Evolutionary conservation across 257 asterid genomes (phyloP), one percentile per base, ranked within the genome.

Genomic region (Gentiana macrophylla): DNA sequence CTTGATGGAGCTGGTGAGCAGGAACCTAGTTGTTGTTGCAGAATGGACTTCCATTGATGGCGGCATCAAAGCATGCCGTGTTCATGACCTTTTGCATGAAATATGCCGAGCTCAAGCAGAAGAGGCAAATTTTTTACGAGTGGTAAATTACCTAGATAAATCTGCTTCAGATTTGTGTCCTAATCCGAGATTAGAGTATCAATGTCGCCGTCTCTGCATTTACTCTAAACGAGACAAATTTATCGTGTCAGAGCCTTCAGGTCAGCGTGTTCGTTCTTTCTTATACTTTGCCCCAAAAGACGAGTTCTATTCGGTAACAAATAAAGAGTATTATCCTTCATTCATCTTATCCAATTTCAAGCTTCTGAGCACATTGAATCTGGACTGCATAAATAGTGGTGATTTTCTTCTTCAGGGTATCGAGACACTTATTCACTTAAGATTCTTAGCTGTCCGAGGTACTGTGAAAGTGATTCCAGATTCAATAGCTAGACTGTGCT

Each of bases 401-500:
- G 37, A 3, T 4, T 32, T 3, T 6, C 49, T 49, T 7, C 55
- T 53, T 11, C 32, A 15, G 4, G 36, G 38, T 53, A 43, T 52
- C 4, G 24, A 32, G 15, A 9, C 10, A 12, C 59, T 69, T 4
- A 54, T 53, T 63, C 37, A 63, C 6, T 64, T 63, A 62, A 63
- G 62, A 48, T 69, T 52, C 66, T 63, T 69, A 33, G 37, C 54
- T 0, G 1, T 34, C 7, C 45, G 59, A 33, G 62, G 52, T 4
- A 12, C 8, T 0, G 32, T 4, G 52, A 0, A 1, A 8, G 2
- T 2, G 1, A n/a, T 59, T 2, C 49, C 52, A 13, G 6, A 47
- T 3, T 52, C 62, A 3, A 34, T 58, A 47, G 37, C 10, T 48
- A 53, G n/a, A 5, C 56, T 63, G 3, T 24, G 24, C 24, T 24